These are phyloP conservation scores for Guyanaporus albipodus DNA, from an alignment of 768 basidiomycete species.

Conservation along the genomic window DNA sequence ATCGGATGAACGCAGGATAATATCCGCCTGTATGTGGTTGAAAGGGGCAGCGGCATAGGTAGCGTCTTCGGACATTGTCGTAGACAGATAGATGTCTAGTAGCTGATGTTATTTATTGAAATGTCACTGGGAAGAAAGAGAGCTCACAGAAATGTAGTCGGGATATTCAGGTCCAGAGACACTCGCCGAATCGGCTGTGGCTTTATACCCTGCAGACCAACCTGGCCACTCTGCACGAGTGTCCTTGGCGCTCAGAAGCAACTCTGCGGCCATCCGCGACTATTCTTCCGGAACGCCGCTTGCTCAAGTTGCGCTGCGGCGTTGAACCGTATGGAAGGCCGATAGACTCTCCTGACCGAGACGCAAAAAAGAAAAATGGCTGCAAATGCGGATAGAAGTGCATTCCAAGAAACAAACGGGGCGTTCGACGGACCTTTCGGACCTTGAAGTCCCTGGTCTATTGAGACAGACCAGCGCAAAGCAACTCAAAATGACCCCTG, in stretches of 20 bases:
- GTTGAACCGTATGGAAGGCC: not conserved
- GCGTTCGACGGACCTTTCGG: not conserved
- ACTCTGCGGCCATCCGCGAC: not conserved
- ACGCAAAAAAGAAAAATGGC: not conserved
- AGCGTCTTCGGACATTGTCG: not conserved
- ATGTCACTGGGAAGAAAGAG: not conserved
- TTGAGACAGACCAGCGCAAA: no score
- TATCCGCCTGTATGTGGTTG: slow-evolving; percentile 18
- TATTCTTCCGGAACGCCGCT: not conserved
- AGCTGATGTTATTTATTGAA: no score
- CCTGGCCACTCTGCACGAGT: not conserved
- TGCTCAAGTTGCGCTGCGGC: not conserved
- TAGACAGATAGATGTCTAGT: not conserved
- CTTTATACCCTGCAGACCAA: not conserved
- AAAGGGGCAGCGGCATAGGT: slow-evolving; percentile 17
- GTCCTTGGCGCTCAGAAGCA: not conserved
- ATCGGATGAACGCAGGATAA: slow-evolving; percentile 27
- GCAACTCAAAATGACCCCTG: no score
- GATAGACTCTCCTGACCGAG: not conserved
- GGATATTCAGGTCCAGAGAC: no score
- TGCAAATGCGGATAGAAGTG: not conserved
- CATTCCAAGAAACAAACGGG: no score
- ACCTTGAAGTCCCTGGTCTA: no score
- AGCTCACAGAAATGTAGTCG: not conserved
- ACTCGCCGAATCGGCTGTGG: no score